Base-by-base conservation (phyloP, 306 rosid genomes). In the Sphenostylis stenocarpa region DNA sequence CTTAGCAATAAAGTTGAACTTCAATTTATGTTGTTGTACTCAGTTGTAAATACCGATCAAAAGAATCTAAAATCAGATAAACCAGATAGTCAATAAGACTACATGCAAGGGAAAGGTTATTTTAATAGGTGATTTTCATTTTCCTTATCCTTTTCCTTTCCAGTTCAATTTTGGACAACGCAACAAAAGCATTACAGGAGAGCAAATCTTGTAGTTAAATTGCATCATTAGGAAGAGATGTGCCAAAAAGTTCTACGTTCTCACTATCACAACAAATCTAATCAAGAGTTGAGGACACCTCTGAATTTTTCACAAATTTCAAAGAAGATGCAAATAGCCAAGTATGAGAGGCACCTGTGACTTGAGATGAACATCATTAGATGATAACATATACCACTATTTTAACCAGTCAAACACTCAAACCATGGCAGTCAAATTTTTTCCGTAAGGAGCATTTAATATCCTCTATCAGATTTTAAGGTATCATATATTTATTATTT, bases 161-260 rank as follows among this genome's bases (percentile, higher is more conserved):
- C n/a, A n/a, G n/a, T n/a, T 12, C 61, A 53, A 41, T 68, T 73
- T 81, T 78, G 67, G 33, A 81, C 26, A 47, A 69, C 38, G 69
- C 53, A 63, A 69, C 66, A 16, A 49, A 51, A 68, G 47, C 63
- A 19, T 38, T 36, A 45, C 19, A 77, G 8, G 45, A 20, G 68
- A 60, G 61, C 55, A 68, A 72, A 34, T 55, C 51, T 56, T 31
- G 24, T 14, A 23, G 43, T 52, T 7, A 24, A 68, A 74, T 39
- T 81, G 53, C 19, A 52, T 74, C 38, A 48, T 12, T 47, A 17
- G 3, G 44, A 69, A 81, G 56, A 23, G 73, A 56, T 39, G 48
- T 21, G 64, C 71, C 70, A 39, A 80, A 57, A 69, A 21, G 44
- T 68, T 67, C 49, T 48, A 61, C 33, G 19, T 23, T 67, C 61